Percentiles rank a stretch among this genome's conserved stretches.
Conservation (phyloP, 1,284 basidiomycete genomes). For the Wolfiporia cocos region DNA sequence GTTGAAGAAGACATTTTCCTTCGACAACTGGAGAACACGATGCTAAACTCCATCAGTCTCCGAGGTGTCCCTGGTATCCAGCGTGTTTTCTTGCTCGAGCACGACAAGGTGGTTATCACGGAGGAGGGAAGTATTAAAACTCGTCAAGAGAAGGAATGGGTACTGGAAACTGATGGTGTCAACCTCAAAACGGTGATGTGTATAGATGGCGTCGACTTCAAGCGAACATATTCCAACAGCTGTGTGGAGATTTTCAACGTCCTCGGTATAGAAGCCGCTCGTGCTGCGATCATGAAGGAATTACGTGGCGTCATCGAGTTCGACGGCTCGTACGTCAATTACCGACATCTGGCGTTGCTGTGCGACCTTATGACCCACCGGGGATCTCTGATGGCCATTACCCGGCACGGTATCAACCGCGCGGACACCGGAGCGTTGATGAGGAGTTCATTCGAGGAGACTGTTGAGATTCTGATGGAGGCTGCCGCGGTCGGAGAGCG, state of each 20-base stretch:
- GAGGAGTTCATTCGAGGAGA: constrained; percentile 99
- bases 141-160: constrained; percentile 82
- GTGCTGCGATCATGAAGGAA: constrained; percentile 91
- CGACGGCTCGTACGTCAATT: constrained; percentile 99
- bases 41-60: constrained; percentile 93
- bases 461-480: constrained; percentile 98
- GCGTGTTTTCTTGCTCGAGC: constrained; percentile 89
- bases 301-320: constrained; percentile 94
- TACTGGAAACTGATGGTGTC: constrained; percentile 95
- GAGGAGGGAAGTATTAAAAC: constrained; percentile 60
- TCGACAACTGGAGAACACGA: constrained; percentile 92
- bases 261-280: constrained; percentile 97
- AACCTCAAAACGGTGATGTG: constrained; percentile 94
- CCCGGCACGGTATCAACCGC: constrained; percentile 98
- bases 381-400: constrained; percentile 96
- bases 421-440: constrained; percentile 96
- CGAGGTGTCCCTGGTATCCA: constrained; percentile 91
- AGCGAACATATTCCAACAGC: constrained; percentile 93
- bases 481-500: constrained; percentile 97
- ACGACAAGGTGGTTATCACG: constrained; percentile 74
- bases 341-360: constrained; percentile 91
- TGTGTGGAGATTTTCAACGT: constrained; percentile 95
- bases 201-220: constrained; percentile 91
- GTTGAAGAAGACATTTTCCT: constrained; percentile 97
- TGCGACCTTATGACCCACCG: constrained; percentile 99